Evolutionary conservation across 2,329 filamentous ascomycete species (phyloP), one percentile per base, ranked within the genome.

Genomic region (Alternaria infectoria): DNA sequence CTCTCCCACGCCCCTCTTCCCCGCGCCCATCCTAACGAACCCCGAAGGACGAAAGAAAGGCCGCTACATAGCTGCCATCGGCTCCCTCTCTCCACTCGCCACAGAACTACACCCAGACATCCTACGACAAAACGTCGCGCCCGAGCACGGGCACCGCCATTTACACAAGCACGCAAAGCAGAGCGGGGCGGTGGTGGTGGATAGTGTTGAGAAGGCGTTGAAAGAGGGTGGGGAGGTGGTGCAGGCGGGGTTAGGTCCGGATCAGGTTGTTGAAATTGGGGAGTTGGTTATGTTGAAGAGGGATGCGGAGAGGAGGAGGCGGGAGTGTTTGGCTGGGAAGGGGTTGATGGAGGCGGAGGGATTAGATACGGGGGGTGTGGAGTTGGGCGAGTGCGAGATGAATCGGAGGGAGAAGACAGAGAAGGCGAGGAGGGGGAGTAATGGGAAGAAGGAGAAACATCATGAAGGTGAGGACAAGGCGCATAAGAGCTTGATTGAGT

Each of bases 201-300:
- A 90, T 74, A 94, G 91, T 10, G 84, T 97, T 0, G 90, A 93
- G 26, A 92, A 91, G 0, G 93, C 91, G 49, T 78, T 97, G 46
- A 89, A 90, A 70, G 93, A 97, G 76, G 91, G 94, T 0, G 95
- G 95, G 0, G 95, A 98, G 82, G 84, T 98, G 51, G 90, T 96
- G 10, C 88, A 93, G 68, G 92, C 93, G 0, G 89, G 89, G 0
- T 83, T 97, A 26, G 84, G 85, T 21, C 89, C 92, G 0, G 86
- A 89, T 49, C 90, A 96, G 70, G 86, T 97, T 4, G 92, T 97
- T 0, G 95, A 97, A 78, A 82, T 97, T 1, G 95, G 94, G 4
- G 94, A 97, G 76, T 82, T 97, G 51, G 80, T 90, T 64, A 90
- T 90, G 87, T 79, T 90, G 70, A 87, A 86, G 74, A 79, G 85